Base-by-base conservation (phyloP, 345 rosid genomes). In the Citrus australasica region DNA sequence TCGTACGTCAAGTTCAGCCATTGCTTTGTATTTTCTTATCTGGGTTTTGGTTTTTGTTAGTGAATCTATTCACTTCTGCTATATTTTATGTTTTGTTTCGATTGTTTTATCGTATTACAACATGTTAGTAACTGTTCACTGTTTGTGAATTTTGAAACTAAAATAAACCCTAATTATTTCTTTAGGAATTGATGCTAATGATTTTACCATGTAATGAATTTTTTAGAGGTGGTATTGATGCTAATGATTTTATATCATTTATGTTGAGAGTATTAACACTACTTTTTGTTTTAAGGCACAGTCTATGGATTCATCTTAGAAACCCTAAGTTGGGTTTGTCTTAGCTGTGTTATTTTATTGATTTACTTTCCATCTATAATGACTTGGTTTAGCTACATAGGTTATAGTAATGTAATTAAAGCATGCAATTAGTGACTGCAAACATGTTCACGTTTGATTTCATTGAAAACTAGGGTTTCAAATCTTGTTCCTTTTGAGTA, bases 281-380 rank as follows among this genome's bases (percentile, higher is more conserved):
- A 30, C 75, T 75, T 71, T 53, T 63, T 33, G 69, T 74, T 17
- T 70, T 25, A 40, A 33, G 9, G 10, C 58, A 3, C 76, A 73
- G 38, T 75, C 68, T 67, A 9, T 63, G 27, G 46, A 60, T 70
- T 78, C 68, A 74, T 67, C 80, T 70, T 80, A 83, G 19, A 85
- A 86, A 85, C 92, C 94, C 94, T 89, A 89, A 85, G 75, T 72
- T 62, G 37, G 70, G 76, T 64, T 60, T 78, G 67, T 81, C 69
- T 59, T 76, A 19, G 58, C 27, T n/a, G 70, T 76, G 76, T 67
- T 74, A 62, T 73, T 78, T 82, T 58, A 48, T 7, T 75, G 79
- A 67, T 72, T 68, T 75, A 66, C 28, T 82, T 79, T 84, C 77
- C 77, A 61, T 79, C 63, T 60, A 38, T 27, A 76, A 66, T 76